Percentiles rank a stretch among this genome's conserved stretches.
These are phyloP conservation scores for Arthromyces matolae DNA, from an alignment of 768 basidiomycete species.

Conservation along the genomic window DNA sequence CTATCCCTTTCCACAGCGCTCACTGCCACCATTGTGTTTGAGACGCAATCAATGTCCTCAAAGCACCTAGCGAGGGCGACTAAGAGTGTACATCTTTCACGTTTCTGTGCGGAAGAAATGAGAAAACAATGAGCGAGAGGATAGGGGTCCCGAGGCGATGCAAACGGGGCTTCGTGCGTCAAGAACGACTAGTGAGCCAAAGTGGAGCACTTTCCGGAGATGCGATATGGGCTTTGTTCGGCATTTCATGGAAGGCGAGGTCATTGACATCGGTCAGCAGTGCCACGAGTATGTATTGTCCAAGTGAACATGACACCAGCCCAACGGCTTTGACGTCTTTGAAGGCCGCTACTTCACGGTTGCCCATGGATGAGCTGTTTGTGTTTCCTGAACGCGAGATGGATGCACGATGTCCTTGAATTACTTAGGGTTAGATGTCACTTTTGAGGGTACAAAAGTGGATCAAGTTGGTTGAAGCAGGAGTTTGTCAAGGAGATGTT, in stretches of 20 bases:
- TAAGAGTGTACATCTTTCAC: conserved; percentile 9
- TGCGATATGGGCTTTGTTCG: conserved; percentile 32
- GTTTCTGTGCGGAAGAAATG: conserved; percentile 26
- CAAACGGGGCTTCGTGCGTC: conserved; percentile 47
- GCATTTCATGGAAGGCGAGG: conserved; percentile 40
- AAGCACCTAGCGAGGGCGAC: conserved; percentile 22
- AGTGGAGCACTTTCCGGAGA: conserved; percentile 47
- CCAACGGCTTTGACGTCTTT: conserved; percentile 16
- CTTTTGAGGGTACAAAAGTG: conserved; percentile 39
- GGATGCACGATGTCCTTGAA: conserved; percentile 31
- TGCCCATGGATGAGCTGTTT: conserved; percentile 21
- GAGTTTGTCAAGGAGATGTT: conserved; percentile 28
- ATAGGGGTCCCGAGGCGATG: conserved; percentile 51
- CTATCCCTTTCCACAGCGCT: conserved; percentile 34
- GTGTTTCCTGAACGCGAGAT: conserved; percentile 26
- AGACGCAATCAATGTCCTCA: conserved; percentile 13
- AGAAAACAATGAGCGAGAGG: conserved; percentile 13
- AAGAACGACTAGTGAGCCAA: conserved; percentile 18
- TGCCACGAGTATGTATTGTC: conserved; percentile 9
- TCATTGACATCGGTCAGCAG: conserved; percentile 6
- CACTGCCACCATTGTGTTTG: conserved; percentile 15
- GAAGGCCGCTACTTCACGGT: conserved; percentile 16
- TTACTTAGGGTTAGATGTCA: conserved; percentile 63
- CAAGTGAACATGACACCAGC: conserved; percentile 13
- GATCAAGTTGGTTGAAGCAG: conserved; percentile 51